Evolutionary conservation across 2,329 filamentous ascomycete genomes (phyloP).

Genomic region (Nakataea oryzae): DNA sequence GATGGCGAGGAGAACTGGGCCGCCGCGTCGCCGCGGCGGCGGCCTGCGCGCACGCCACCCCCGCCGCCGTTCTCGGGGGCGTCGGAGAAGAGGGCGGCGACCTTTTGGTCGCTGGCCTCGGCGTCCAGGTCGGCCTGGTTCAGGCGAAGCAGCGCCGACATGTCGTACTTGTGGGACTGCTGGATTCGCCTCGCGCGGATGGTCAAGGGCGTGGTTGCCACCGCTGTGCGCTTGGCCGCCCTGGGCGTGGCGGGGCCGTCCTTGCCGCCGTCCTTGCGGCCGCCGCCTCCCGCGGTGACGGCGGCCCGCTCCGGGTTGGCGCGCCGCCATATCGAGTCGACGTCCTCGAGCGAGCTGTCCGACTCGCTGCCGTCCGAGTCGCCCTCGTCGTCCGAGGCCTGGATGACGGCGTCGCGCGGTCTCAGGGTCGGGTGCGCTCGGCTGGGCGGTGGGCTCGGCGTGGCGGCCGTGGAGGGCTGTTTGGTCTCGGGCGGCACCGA

Average conservation of each 20-base stretch:
- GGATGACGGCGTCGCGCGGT: conserved; percentile 48
- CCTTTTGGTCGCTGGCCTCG: conserved; percentile 19
- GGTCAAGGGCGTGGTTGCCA: conserved; percentile 36
- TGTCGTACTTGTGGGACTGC: conserved; percentile 44
- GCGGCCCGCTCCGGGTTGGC: neutral
- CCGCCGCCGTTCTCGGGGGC: neutral
- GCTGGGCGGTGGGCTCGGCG: conserved; percentile 10
- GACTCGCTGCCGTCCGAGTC: conserved; percentile 24
- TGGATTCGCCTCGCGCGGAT: conserved; percentile 15
- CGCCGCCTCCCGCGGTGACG: conserved; percentile 6
- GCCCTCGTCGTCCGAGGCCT: conserved; percentile 57
- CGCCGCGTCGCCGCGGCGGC: neutral
- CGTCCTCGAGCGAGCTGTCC: neutral
- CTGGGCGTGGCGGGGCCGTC: conserved; percentile 26
- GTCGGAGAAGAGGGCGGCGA: conserved; percentile 22
- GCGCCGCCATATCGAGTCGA: conserved; percentile 3
- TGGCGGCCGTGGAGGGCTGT: too few relatives aligned
- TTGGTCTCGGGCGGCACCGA: conserved; percentile 4
- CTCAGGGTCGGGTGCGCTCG: conserved; percentile 14
- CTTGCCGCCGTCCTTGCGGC: conserved; percentile 4
- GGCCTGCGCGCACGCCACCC: neutral
- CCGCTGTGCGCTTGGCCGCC: conserved; percentile 33
- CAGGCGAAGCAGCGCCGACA: conserved; percentile 51
- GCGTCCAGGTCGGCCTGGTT: conserved; percentile 27
- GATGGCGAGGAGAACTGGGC: conserved; percentile 3